Base-by-base conservation (phyloP, 2,329 filamentous ascomycete species). In the Fusarium sp. region DNA sequence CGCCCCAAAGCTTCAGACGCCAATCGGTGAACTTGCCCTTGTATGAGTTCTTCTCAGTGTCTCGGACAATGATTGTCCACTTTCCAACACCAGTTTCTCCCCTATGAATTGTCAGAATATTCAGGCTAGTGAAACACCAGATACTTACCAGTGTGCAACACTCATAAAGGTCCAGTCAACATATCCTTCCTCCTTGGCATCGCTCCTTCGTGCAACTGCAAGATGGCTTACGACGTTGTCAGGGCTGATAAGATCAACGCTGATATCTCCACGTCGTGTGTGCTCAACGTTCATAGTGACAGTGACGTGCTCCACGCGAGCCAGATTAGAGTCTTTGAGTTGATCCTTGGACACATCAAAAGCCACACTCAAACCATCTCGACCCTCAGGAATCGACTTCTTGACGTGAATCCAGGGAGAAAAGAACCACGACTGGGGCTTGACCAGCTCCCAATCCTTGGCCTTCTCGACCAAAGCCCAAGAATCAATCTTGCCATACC, bases 141-240 rank as follows among this genome's bases (percentile, higher is more conserved):
- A 30, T 20, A 79, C 90, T 79, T 85, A 94, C 92, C 94, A 99
- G 78, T 99, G 96, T 67, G 90, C 94, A 37, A 99, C 96, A 65
- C 91, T 96, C 96, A 99, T 99, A 75, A 99, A 99, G 0, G 95
- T 98, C 96, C 96, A 99, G 80, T 98, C 93, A 37, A 90, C 82
- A 77, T 98, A 99, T 10, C 96, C 96, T 22, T 81, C 79, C 1
- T 81, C 76, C 35, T 85, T 86, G 2, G 85, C 82, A 77, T 99
- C 96, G 22, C 87, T 79, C 62, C 85, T 85, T 68, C 96, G 91
- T 3, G 90, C 83, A 14, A 90, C 92, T 6, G 94, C 91, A 53
- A 99, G 87, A 75, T 97, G 90, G 75, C 93, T 97, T 67, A 93
- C 83, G 59, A 97, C 82, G 11, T 93, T 92, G 32, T 88, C 83